phyloP scores from a whole-genome alignment of 345 rosid species.

The Linum usitatissimum region DNA sequence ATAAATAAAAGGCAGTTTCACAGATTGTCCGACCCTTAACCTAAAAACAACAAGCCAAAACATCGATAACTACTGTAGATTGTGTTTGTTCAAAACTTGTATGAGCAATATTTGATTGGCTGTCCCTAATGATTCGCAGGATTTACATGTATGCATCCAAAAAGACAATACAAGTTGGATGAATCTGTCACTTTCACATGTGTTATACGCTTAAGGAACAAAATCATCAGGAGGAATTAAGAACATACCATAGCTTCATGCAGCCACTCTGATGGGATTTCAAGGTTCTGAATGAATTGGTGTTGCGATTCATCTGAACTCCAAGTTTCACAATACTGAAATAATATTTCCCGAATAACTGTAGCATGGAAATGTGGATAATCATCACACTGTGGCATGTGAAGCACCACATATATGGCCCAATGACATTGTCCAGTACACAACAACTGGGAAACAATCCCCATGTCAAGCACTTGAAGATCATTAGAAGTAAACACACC shows the following conservation, averaged over 20 bases:
- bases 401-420: slow-evolving; percentile 92
- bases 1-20: neutral
- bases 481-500: slow-evolving; percentile 71
- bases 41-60: no score
- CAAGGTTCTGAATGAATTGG: slow-evolving; percentile 61
- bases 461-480: slow-evolving; percentile 90
- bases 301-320: slow-evolving; percentile 61
- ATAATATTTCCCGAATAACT: slow-evolving; percentile 73
- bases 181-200: neutral
- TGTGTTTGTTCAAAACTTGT: neutral
- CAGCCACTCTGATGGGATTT: slow-evolving; percentile 75
- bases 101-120: neutral
- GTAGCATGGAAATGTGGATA: slow-evolving; percentile 69
- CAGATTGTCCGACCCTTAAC: no score
- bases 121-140: neutral
- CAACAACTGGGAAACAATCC: slow-evolving; percentile 74
- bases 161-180: neutral
- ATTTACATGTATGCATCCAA: neutral
- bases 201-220: neutral
- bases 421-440: slow-evolving; percentile 77
- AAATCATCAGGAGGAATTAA: slow-evolving; percentile 2
- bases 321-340: slow-evolving; percentile 87
- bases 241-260: slow-evolving; percentile 82
- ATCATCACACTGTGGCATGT: slow-evolving; percentile 58
- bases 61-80: neutral